Percentiles rank a stretch among this genome's conserved stretches.
phyloP scores from a whole-genome alignment of 345 rosid species.

The Moricandia moricandioides region DNA sequence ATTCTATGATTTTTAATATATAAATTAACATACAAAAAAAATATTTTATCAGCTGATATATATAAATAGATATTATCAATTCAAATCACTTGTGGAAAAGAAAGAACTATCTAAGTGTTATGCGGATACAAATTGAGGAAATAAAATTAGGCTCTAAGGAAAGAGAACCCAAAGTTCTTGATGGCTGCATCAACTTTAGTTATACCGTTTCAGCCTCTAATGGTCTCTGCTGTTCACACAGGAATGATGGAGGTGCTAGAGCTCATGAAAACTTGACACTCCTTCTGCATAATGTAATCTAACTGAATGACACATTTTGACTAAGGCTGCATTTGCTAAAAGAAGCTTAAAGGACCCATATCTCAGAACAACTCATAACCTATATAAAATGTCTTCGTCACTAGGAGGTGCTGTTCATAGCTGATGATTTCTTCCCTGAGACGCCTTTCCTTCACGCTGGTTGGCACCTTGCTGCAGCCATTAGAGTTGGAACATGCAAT shows the following conservation, averaged over 20 bases:
- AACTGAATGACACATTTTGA: neutral
- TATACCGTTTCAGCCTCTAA: conserved; percentile 85
- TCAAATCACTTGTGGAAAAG: no score
- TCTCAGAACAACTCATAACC: conserved; percentile 60
- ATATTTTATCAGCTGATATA: no score
- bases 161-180: conserved; percentile 83
- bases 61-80: no score
- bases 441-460: no score
- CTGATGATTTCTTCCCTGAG: conserved; percentile 38
- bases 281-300: neutral
- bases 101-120: no score
- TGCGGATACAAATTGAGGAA: no score
- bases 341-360: conserved; percentile 76
- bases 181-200: conserved; percentile 91
- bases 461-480: no score
- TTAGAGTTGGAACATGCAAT: no score
- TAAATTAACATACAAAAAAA: no score
- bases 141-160: conserved; percentile 79
- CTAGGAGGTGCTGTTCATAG: conserved; percentile 83
- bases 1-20: no score
- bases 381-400: conserved; percentile 86
- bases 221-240: conserved; percentile 90
- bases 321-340: conserved; percentile 81
- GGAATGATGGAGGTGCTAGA: conserved; percentile 90
- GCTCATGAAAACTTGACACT: neutral